phyloP scores from a whole-genome alignment of 495 filamentous ascomycete species.

The Ramalina peruviana region DNA sequence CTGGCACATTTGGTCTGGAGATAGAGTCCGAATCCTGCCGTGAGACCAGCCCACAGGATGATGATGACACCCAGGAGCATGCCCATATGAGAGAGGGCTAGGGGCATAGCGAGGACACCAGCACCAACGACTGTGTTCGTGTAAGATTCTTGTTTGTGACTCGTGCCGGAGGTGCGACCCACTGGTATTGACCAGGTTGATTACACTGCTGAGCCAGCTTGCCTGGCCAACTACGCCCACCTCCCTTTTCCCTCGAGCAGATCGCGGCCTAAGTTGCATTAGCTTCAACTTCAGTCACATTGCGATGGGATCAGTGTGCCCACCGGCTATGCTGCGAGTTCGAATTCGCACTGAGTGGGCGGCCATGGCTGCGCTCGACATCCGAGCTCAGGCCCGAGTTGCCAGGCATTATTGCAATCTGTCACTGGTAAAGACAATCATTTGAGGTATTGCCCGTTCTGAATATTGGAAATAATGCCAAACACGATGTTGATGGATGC shows the following conservation, averaged over 20 bases:
- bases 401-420: too few relatives aligned
- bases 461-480: too few relatives aligned
- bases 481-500: too few relatives aligned
- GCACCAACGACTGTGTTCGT: conserved; percentile 67
- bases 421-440: too few relatives aligned
- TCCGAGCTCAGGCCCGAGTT: conserved; percentile 2
- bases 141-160: conserved; percentile 1
- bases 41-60: conserved; percentile 79
- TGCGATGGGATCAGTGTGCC: background rate
- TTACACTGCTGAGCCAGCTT: conserved; percentile 78
- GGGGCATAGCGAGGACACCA: conserved; percentile 87
- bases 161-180: conserved; percentile 15
- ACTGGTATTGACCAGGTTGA: conserved; percentile 95
- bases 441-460: too few relatives aligned
- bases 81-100: conserved; percentile 82
- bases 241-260: conserved; percentile 36
- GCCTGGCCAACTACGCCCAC: conserved; percentile 50
- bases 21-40: conserved; percentile 85
- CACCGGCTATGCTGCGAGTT: conserved; percentile 21
- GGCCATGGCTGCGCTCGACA: conserved; percentile 18
- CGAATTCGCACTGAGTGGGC: conserved; percentile 25
- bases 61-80: conserved; percentile 70
- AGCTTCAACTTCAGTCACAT: background rate
- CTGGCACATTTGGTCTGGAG: conserved; percentile 83
- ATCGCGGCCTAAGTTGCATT: conserved; percentile 25